Percentiles rank a stretch among this genome's conserved stretches.
These are phyloP conservation scores for Mesostigma viride DNA, from an alignment of 139 green algal species.

Conservation along the genomic window DNA sequence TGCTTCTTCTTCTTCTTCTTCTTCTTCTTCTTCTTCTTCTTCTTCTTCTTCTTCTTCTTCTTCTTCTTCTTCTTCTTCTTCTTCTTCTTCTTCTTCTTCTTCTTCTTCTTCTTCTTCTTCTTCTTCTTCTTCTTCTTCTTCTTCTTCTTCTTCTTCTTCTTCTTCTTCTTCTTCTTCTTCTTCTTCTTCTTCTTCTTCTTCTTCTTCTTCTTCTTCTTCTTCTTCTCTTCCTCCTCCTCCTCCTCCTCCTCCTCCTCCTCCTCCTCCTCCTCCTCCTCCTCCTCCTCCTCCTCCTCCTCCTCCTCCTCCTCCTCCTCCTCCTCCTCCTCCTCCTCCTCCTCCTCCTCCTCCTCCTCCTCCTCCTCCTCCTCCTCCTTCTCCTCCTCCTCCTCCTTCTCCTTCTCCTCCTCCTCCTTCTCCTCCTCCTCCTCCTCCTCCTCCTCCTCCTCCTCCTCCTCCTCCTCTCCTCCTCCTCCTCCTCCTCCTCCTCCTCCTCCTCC, in stretches of 20 bases:
- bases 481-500: background rate
- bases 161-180: background rate
- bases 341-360: background rate
- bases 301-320: too few relatives aligned
- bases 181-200: slow-evolving; percentile 2
- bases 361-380: background rate
- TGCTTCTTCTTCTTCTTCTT: background rate
- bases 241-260: background rate
- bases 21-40: too few relatives aligned
- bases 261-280: background rate
- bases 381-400: background rate
- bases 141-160: background rate
- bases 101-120: background rate
- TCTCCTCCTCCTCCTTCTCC: background rate
- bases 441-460: background rate
- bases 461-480: background rate
- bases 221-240: background rate
- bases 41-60: background rate
- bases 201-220: background rate
- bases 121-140: background rate
- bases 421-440: background rate
- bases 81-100: background rate
- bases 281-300: background rate
- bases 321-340: background rate
- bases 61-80: background rate